Base-by-base conservation (phyloP, 768 basidiomycete genomes). In the Suillus luteus region DNA sequence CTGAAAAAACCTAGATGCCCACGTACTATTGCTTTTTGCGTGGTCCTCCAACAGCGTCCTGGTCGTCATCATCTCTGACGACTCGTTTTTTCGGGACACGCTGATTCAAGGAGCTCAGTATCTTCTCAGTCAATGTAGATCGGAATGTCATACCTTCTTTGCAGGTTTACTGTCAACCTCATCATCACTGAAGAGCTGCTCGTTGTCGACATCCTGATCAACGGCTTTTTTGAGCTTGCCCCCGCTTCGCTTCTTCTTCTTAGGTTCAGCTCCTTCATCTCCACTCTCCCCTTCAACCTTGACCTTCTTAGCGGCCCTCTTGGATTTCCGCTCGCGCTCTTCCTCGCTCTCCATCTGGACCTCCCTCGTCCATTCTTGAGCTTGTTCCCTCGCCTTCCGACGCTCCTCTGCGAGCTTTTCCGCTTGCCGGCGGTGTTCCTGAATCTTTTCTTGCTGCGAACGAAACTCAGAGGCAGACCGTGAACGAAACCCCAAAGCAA, bases 361-460 rank as follows among this genome's bases (percentile, higher is more conserved):
- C 62, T 90, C 86, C 49, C 84, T 76, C 22, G 87, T 88, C 91
- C 91, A 94, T 73, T 88, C 85, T 72, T 86, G 82, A 0, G 91
- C 91, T 70, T 93, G 87, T 73, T 93, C 94, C 12, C 91, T 80
- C 33, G 90, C 91, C 55, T 83, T 70, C 37, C 87, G 83, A 7
- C 95, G 87, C 70, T 91, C 86, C 71, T 90, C 92, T 0, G 90
- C 90, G n/a, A 97, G 76, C 68, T 85, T 87, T 70, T 91, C 92
- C 0, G 89, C 90, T 71, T 92, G 86, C 49, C 78, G 70, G n/a
- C 85, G 85, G 38, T 89, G 78, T 68, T 86, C 83, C 67, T 91
- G 90, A 72, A 85, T 79, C 55, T 86, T 82, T 59, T 78, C 81
- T 27, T 81, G 83, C 91, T 94, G 44, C 24, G 35, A 19, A 62